Base-by-base conservation (phyloP, 805 yeast genomes). In the Zygotorulaspora florentina region DNA sequence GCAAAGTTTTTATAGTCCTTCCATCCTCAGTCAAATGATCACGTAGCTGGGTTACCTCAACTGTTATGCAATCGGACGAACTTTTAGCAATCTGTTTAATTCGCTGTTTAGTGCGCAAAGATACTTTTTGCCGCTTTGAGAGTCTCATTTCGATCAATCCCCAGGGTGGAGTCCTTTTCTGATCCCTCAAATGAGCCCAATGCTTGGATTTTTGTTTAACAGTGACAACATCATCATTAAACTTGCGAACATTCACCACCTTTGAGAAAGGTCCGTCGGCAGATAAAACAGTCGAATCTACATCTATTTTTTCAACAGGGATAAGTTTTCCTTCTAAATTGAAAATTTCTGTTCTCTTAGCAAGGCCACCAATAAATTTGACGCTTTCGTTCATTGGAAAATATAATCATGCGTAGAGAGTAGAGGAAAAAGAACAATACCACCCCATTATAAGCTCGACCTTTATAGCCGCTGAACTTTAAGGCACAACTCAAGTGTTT, bases 1-100 rank as follows among this genome's bases (percentile, higher is more conserved):
- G 31, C 15, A 40, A 9, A n/a, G 28, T 30, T 18, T 40, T 16
- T 5, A 40, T 40, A 12, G 28, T n/a, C 17, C 43, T 16, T 3
- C 43, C 43, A 17, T 40, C 43, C 8, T 30, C 39, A 11, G 43
- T 40, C 13, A 15, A 12, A 23, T 31, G 43, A 6, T 40, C 30
- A 20, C 38, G 28, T 16, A 30, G 11, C 17, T 30, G 37, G 4
- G 43, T 12, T 6, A 40, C 17, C n/a, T 18, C 39, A 2, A 23
- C 39, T n/a, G 3, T 6, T 12, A 9, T 9, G 4, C 29, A 26
- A 11, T 36, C 20, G 8, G 16, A 20, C 4, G 15, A 29, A 33
- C 16, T 17, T n/a, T 33, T 33, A 17, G 16, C 9, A 33, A 29
- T 33, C 25, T 33, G 27, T 29, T 28, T 28, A 20, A 36, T 36